phyloP scores from a whole-genome alignment of 148 eudicot species.

The Polygonum maritimum region DNA sequence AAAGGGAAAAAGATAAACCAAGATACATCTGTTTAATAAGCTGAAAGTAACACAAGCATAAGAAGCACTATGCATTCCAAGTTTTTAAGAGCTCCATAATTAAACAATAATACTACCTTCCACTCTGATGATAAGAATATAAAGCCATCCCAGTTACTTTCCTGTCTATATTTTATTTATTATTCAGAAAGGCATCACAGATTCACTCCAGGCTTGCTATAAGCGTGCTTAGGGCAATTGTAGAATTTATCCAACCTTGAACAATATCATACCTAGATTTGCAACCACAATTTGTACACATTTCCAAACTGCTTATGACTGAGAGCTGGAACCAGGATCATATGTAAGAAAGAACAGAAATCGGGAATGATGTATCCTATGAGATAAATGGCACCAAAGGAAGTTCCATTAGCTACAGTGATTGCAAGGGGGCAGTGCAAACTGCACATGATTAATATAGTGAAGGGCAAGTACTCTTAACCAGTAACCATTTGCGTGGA shows the following conservation, averaged over 20 bases:
- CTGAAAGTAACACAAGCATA: background rate
- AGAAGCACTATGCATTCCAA: background rate
- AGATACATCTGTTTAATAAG: background rate
- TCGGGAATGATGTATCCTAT: background rate
- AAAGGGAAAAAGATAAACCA: background rate
- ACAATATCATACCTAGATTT: background rate
- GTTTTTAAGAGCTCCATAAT: background rate
- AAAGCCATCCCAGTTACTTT: background rate
- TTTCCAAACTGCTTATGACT: background rate
- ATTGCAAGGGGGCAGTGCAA: background rate
- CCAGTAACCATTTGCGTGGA: background rate
- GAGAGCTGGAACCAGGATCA: background rate
- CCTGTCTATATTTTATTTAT: background rate
- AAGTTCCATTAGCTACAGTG: background rate
- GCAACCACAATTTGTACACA: background rate
- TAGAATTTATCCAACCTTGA: background rate
- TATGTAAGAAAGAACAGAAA: background rate
- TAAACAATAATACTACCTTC: background rate
- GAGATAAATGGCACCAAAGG: background rate
- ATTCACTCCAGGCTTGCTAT: background rate
- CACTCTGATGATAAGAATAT: background rate
- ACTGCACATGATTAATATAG: background rate
- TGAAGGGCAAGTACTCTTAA: background rate
- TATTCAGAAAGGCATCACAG: background rate
- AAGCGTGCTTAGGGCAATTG: background rate